Evolutionary conservation across 106 monocot genomes (phyloP), one percentile per base, ranked within the genome.

Genomic region (Apostasia shenzhenica): DNA sequence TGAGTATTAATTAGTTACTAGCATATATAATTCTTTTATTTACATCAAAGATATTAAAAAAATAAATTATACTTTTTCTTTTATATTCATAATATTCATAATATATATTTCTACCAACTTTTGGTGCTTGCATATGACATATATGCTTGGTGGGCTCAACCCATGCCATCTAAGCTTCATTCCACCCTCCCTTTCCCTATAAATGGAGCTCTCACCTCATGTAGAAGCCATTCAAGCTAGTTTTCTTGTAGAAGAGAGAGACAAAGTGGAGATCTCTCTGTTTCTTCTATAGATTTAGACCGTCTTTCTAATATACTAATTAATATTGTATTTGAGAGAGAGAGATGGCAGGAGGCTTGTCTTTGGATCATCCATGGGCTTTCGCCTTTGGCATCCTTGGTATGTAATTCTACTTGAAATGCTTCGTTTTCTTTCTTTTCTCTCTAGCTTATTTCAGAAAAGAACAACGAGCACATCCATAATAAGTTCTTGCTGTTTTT

Each of bases 381-480:
- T 81, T 85, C 56, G 47, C 81, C 57, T 81, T 85, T 66, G 85
- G 85, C 46, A 71, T 85, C 48, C 68, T 85, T 64, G 85, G 85
- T 85, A 77, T 14, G 26, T 26, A 45, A 11, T 60, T 4, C 9
- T 14, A 41, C 10, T 60, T 39, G 14, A 49, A 5, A 12, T 14
- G 0, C 38, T 5, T 14, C 2, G 41, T 39, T 5, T 2, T 61
- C 61, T 41, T 61, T 41, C 41, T 7, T 41, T 61, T 61, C 41
- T 7, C 40, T 61, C 61, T 37, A 38, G 3, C 61, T 41, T 50
- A 5, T 50, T 50, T 50, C 26, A 26, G 26, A 26, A 26, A 26
- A 26, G 26, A 26, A 26, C 26, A 26, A 26, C 26, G 26, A 26
- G 26, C 26, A 26, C 26, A 26, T 26, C 26, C 26, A 26, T 26